A percentile compares a stretch with the other conserved stretches of the same genome.
These are phyloP conservation scores for Hypoxylon trugodes DNA, from an alignment of 495 filamentous ascomycete genomes.

Conservation along the genomic window DNA sequence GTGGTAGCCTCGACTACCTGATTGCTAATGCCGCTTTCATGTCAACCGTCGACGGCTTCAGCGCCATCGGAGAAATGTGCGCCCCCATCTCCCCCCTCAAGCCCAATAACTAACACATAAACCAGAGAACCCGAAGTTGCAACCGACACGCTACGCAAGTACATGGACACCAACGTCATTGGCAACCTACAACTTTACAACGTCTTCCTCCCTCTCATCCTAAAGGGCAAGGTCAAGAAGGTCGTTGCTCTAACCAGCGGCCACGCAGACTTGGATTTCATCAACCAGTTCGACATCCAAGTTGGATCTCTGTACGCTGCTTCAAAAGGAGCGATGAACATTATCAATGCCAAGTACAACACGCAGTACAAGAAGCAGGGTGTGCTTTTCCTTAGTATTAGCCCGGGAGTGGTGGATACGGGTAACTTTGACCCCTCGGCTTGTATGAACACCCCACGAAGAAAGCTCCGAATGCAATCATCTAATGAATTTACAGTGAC, in stretches of 20 bases:
- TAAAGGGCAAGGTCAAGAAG: conserved; percentile 61
- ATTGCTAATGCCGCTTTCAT: conserved; percentile 60
- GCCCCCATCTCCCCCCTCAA: background rate
- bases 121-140: too few species aligned
- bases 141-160: conserved; percentile 29
- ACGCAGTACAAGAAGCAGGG: too few species aligned
- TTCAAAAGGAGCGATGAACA: too few species aligned
- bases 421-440: too few species aligned
- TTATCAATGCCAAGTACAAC: too few species aligned
- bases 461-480: too few species aligned
- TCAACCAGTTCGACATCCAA: conserved; percentile 41
- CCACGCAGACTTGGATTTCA: conserved; percentile 50
- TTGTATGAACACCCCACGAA: too few species aligned
- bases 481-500: too few species aligned
- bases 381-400: too few species aligned
- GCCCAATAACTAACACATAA: too few species aligned
- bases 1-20: conserved; percentile 60
- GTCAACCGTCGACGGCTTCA: conserved; percentile 35
- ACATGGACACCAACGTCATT: conserved; percentile 57
- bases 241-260: conserved; percentile 62
- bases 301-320: conserved; percentile 42
- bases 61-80: conserved; percentile 37
- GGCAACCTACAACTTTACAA: conserved; percentile 62
- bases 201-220: conserved; percentile 61
- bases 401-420: too few species aligned